Conservation (phyloP, 148 eudicot species). For the Spergularia bocconei region DNA sequence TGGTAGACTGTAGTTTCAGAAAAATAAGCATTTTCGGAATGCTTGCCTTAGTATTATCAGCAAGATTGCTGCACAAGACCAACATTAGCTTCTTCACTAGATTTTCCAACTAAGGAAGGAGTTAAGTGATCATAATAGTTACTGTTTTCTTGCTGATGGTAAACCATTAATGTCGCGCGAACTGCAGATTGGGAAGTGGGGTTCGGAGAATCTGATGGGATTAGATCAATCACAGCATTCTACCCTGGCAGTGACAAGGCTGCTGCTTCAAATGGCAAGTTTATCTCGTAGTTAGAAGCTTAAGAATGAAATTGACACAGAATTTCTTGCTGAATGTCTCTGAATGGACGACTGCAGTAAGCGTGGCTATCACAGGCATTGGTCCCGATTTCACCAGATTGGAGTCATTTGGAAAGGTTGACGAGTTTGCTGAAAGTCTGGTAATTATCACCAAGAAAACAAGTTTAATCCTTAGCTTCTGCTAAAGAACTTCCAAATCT, state of each 20-base stretch:
- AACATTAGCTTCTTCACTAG: not conserved
- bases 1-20: not conserved
- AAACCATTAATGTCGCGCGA: too few relatives aligned
- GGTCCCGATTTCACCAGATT: conserved; percentile 93
- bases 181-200: conserved; percentile 88
- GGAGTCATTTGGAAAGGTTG: conserved; percentile 96
- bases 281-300: not conserved
- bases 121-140: not conserved
- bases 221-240: conserved; percentile 74
- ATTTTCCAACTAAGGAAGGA: not conserved
- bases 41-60: not conserved
- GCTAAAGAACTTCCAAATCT: not conserved
- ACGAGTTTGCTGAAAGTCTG: conserved; percentile 87
- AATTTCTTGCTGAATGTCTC: not conserved
- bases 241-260: conserved; percentile 58
- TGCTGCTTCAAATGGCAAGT: conserved; percentile 68
- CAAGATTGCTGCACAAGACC: not conserved
- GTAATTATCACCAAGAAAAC: conserved; percentile 27
- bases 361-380: conserved; percentile 74
- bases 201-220: conserved; percentile 57
- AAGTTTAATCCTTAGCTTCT: not conserved
- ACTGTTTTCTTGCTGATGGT: not conserved
- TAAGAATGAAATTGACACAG: not conserved
- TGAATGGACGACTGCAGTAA: conserved; percentile 48
- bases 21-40: not conserved